Percentiles rank a stretch among this genome's conserved stretches.
Conservation (phyloP, 768 basidiomycete species). For the Tulasnella calospora region DNA sequence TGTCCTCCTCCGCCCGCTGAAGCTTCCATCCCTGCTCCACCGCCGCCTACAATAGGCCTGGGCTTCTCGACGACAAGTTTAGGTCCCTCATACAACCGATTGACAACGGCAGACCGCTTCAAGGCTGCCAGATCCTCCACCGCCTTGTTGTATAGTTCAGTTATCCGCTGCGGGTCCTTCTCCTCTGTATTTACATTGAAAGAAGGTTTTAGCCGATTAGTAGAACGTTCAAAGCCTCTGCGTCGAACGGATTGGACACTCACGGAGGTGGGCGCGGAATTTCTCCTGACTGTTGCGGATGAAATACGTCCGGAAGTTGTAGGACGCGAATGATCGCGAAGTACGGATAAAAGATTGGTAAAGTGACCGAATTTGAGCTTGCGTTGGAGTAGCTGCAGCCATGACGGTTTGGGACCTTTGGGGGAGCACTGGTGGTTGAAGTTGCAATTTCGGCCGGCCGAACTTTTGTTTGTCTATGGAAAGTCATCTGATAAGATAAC, state of each 20-base stretch:
- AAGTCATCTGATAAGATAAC: constrained; percentile 5
- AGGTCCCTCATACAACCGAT: constrained; percentile 42
- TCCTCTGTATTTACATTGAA: not conserved
- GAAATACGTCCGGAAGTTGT: constrained; percentile 46
- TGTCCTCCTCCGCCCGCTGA: constrained; percentile 26
- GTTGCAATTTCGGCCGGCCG: not conserved
- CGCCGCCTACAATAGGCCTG: constrained; percentile 23
- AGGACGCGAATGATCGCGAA: constrained; percentile 41
- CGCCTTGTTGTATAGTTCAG: constrained; percentile 37
- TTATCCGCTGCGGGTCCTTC: constrained; percentile 29
- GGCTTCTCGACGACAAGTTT: constrained; percentile 45
- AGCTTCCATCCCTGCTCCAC: constrained; percentile 30
- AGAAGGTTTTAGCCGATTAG: not conserved
- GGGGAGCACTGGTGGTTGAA: not conserved
- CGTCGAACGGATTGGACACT: not conserved
- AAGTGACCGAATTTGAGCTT: constrained; percentile 35
- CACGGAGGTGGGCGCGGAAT: constrained; percentile 31
- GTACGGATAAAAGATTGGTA: constrained; percentile 38
- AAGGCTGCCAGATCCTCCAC: constrained; percentile 40
- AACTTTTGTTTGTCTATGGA: constrained; percentile 5
- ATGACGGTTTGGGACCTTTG: not conserved
- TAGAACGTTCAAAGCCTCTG: not conserved
- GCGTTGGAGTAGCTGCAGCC: constrained; percentile 30
- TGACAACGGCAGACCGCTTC: constrained; percentile 40
- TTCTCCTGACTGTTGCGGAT: constrained; percentile 35